Percentiles rank a stretch among this genome's conserved stretches.
phyloP scores from a whole-genome alignment of 1,139 yeast genomes.

The Suhomyces ambrosiae region DNA sequence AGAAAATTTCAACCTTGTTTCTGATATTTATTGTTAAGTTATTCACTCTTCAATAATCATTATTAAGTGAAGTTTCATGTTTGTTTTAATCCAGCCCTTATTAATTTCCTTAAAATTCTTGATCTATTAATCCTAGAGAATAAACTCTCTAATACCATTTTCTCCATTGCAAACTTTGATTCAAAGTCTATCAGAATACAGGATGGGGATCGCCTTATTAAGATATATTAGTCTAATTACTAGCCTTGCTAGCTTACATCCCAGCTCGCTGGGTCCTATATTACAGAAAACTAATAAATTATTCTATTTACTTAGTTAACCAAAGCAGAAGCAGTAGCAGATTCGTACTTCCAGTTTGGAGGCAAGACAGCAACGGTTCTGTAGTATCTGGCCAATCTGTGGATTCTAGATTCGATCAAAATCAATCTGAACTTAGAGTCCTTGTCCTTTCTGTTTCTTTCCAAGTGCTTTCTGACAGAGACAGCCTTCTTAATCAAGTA shows the following conservation, averaged over 20 bases:
- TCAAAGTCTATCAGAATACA: no score
- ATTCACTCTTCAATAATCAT: no score
- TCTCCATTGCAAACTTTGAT: no score
- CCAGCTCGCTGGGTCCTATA: background rate
- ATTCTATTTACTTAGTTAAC: slow-evolving; percentile 68
- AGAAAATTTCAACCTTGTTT: no score
- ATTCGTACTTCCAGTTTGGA: slow-evolving; percentile 99
- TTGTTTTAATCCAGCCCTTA: no score
- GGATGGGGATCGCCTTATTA: no score
- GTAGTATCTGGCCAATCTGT: slow-evolving; percentile 99
- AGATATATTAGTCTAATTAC: background rate
- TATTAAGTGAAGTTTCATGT: no score
- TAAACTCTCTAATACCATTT: no score
- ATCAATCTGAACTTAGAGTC: slow-evolving; percentile 99
- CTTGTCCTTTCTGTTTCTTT: slow-evolving; percentile 99
- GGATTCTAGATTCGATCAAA: slow-evolving; percentile 99
- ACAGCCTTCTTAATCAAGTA: slow-evolving; percentile 99
- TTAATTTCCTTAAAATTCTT: no score
- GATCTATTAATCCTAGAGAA: no score
- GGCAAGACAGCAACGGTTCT: slow-evolving; percentile 98
- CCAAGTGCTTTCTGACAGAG: slow-evolving; percentile 99
- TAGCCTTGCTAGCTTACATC: background rate
- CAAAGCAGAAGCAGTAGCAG: slow-evolving; percentile 99
- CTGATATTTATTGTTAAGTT: no score
- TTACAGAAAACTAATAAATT: slow-evolving; percentile 3